phyloP scores from a whole-genome alignment of 495 filamentous ascomycete species.

The Penicillium atrosanguineum region DNA sequence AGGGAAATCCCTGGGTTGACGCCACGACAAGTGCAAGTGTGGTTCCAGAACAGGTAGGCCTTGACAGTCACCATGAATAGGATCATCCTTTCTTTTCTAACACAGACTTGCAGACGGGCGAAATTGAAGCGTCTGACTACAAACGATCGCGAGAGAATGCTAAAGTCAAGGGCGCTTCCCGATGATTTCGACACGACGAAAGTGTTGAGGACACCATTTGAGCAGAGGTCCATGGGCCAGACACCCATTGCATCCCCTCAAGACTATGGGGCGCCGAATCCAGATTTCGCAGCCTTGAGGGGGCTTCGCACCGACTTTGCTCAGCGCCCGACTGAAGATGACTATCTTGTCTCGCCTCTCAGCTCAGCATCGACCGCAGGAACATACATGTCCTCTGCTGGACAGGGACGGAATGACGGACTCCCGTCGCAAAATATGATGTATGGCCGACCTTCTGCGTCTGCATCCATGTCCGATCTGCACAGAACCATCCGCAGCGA shows the following conservation, averaged over 20 bases:
- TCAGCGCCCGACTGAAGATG: conserved; percentile 39
- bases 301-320: conserved; percentile 38
- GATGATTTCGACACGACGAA: conserved; percentile 92
- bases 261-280: conserved; percentile 15
- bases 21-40: conserved; percentile 94
- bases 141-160: conserved; percentile 91
- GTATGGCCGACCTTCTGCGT: conserved; percentile 30
- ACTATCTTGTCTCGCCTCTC: conserved; percentile 44
- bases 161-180: conserved; percentile 87
- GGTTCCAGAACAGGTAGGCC: conserved; percentile 95
- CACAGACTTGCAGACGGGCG: conserved; percentile 61
- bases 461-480: conserved; percentile 30
- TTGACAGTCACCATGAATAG: conserved; percentile 6
- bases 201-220: conserved; percentile 75
- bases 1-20: conserved; percentile 91
- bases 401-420: conserved; percentile 27
- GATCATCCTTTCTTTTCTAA: conserved; percentile 20
- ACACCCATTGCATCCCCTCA: conserved; percentile 34
- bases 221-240: conserved; percentile 31
- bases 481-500: conserved; percentile 34
- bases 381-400: conserved; percentile 40
- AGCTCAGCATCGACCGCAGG: conserved; percentile 43
- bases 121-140: conserved; percentile 93
- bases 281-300: conserved; percentile 22
- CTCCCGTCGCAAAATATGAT: conserved; percentile 26